Conservation (phyloP, 768 basidiomycete species). For the Boletus rex-veris region DNA sequence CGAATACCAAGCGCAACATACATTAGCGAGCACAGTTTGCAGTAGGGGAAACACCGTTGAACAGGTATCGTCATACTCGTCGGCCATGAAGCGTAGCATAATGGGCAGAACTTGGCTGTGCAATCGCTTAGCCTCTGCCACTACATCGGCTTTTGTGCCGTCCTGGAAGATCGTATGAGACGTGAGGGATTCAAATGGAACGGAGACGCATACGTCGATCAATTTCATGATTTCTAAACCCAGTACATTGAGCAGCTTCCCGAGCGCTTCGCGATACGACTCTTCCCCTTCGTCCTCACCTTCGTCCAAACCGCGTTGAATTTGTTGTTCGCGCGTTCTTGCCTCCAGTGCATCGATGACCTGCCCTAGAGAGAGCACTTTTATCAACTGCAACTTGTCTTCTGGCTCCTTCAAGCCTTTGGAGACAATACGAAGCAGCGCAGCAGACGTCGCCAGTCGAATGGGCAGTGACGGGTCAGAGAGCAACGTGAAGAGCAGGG, state of each 20-base stretch:
- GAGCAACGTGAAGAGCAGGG: conserved; percentile 78
- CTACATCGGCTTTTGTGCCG: conserved; percentile 52
- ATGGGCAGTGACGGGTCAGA: conserved; percentile 75
- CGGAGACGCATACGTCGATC: conserved; percentile 53
- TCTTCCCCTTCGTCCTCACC: conserved; percentile 85
- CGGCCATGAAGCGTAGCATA: conserved; percentile 84
- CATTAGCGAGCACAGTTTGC: conserved; percentile 66
- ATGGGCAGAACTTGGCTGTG: conserved; percentile 72
- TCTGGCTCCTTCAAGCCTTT: conserved; percentile 91
- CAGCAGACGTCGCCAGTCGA: conserved; percentile 77
- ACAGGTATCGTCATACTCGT: conserved; percentile 86
- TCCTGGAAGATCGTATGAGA: conserved; percentile 43
- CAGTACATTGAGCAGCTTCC: conserved; percentile 74
- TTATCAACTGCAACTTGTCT: conserved; percentile 87
- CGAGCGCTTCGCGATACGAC: conserved; percentile 85
- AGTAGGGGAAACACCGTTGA: conserved; percentile 82
- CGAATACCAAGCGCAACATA: conserved; percentile 35
- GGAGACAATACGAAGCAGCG: conserved; percentile 77
- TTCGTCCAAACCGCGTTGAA: conserved; percentile 48
- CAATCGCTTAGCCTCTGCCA: conserved; percentile 59
- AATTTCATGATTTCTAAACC: conserved; percentile 84
- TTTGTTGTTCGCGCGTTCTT: conserved; percentile 66
- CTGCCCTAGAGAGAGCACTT: conserved; percentile 81
- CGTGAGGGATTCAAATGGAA: background rate
- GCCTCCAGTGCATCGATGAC: conserved; percentile 79